These are phyloP conservation scores for Amborella trichopoda DNA, from an alignment of 164 flowering plant genomes.

Conservation along the genomic window DNA sequence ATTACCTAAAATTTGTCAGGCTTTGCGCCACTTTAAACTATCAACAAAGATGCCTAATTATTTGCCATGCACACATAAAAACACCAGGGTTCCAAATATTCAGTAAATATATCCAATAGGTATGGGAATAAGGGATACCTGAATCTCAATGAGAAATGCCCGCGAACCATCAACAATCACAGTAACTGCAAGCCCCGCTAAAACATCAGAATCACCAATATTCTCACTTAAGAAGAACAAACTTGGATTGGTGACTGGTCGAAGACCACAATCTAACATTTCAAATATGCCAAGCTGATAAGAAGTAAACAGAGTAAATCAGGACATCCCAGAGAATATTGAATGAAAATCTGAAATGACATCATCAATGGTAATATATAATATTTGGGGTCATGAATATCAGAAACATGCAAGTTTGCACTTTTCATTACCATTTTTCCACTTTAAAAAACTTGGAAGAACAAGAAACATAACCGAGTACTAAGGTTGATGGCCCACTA, in stretches of 20 bases:
- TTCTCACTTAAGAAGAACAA: conserved; percentile 69
- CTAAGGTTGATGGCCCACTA: too few relatives aligned
- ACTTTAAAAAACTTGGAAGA: too few relatives aligned
- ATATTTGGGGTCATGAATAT: too few relatives aligned
- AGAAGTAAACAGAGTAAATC: conserved; percentile 2
- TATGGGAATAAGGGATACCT: conserved; percentile 34
- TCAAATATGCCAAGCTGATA: conserved; percentile 92
- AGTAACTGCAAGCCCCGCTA: conserved; percentile 88
- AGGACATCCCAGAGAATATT: not conserved
- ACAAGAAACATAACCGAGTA: too few relatives aligned
- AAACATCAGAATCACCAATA: conserved; percentile 50
- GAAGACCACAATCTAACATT: conserved; percentile 74
- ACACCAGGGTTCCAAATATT: not conserved
- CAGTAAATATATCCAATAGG: not conserved
- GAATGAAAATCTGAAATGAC: conserved; percentile 1
- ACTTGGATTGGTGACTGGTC: conserved; percentile 76
- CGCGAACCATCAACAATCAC: conserved; percentile 89
- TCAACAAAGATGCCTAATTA: too few relatives aligned
- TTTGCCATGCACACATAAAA: too few relatives aligned
- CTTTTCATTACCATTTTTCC: too few relatives aligned
- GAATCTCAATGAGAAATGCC: conserved; percentile 77
- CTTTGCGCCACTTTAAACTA: too few relatives aligned
- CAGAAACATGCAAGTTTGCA: too few relatives aligned
- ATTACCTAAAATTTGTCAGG: too few relatives aligned
- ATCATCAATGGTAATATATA: too few relatives aligned